Evolutionary conservation across 441 rosid species (phyloP), one percentile per base, ranked within the genome.

Genomic region (Flueggea neowawraea): DNA sequence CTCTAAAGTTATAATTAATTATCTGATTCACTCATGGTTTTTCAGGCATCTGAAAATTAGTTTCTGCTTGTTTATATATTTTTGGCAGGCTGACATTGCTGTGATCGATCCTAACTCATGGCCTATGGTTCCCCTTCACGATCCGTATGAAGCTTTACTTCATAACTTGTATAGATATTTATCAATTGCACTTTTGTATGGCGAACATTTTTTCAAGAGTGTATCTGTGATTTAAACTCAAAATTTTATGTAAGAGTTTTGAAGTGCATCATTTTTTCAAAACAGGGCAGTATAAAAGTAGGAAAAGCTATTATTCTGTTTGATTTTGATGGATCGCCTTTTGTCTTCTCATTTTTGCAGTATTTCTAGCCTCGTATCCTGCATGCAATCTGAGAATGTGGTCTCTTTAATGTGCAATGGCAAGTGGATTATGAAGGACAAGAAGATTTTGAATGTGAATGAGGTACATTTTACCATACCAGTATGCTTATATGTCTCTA

Each of bases 341-440:
- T 6, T 12, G 14, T 4, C 15, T 59, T 47, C 6, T 5, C 33
- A 17, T n/a, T 66, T 65, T 17, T 71, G 77, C 89, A 85, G 95
- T 67, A 80, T 83, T 60, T 75, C 89, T 28, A 76, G 80, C 71
- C 84, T 88, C 60, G 91, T 88, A 33, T 82, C 85, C 68, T 71
- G 83, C 78, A 78, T 84, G 87, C 72, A 86, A 73, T 80, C 84
- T 2, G 95, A 88, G 79, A 85, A 88, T 67, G n/a, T 83, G 11
- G 73, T 76, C 55, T 83, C 91, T 3, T 85, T 85, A 41, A 83
- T 88, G 84, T 88, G 95, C 81, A 85, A 88, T 16, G 91, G 95
- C 67, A 70, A 63, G 75, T 83, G 95, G 95, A 76, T 85, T 61
- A 85, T 85, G 95, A 82, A 75, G 76, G 82, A 82, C 51, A 78